Evolutionary conservation across 2,329 filamentous ascomycete genomes (phyloP).

Genomic region (Pseudogymnoascus sp.): DNA sequence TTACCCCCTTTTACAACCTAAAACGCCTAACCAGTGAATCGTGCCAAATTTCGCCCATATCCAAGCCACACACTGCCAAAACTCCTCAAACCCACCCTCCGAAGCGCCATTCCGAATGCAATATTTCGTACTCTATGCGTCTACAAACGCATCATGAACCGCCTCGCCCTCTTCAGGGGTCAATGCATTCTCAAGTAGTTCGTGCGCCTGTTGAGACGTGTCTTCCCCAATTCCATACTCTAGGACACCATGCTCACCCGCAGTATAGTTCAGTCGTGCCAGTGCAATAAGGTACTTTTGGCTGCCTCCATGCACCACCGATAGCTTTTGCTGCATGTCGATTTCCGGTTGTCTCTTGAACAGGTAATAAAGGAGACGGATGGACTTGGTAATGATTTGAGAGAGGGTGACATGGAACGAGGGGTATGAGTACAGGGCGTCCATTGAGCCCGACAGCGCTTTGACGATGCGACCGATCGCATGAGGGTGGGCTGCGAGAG

Average conservation of each 20-base stretch:
- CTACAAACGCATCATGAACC: slow-evolving; percentile 24
- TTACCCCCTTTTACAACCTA: not conserved
- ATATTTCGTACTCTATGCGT: slow-evolving; percentile 9
- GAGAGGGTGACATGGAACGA: slow-evolving; percentile 25
- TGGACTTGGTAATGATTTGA: slow-evolving; percentile 48
- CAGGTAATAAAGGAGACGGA: slow-evolving; percentile 52
- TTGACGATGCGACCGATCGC: slow-evolving; percentile 68
- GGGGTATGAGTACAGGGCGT: slow-evolving; percentile 43
- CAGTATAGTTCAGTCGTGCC: slow-evolving; percentile 74
- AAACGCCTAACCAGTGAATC: not conserved
- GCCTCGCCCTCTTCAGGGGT: slow-evolving; percentile 70
- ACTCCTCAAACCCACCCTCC: not conserved
- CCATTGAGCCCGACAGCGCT: slow-evolving; percentile 65
- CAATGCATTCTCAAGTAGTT: slow-evolving; percentile 69
- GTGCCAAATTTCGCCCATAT: not conserved
- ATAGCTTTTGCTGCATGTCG: slow-evolving; percentile 64
- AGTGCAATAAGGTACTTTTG: slow-evolving; percentile 78
- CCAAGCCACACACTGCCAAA: not conserved
- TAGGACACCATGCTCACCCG: slow-evolving; percentile 61
- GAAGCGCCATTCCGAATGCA: not conserved
- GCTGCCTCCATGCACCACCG: slow-evolving; percentile 58
- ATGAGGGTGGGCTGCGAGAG: slow-evolving; percentile 59
- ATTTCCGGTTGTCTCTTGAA: slow-evolving; percentile 51
- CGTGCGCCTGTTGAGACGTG: slow-evolving; percentile 71
- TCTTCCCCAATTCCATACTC: slow-evolving; percentile 70